Evolutionary conservation across 1,139 yeast genomes (phyloP), one percentile per base, ranked within the genome.

Genomic region (Hansenula anomala): DNA sequence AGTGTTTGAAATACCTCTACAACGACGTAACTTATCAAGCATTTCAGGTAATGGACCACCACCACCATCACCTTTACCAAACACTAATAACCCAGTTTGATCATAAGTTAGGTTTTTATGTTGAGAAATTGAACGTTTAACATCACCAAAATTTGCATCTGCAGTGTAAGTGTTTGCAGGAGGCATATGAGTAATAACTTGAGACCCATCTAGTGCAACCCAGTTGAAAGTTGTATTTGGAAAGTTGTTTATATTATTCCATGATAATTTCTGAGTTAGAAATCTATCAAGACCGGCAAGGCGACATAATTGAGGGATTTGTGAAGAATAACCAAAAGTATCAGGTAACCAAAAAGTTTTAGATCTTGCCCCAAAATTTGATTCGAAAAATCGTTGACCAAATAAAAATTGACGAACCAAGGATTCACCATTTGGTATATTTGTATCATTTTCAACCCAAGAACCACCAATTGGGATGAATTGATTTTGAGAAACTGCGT

Each of bases 401-500:
- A 85, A 75, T 40, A 90, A 67, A 55, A 90, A 87, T 58, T 92
- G 98, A 49, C 97, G 77, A 19, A 81, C 79, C 45, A 92, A 69
- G 1, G 96, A 83, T 61, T 92, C 98, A 36, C 97, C 97, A 48
- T 78, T 71, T 14, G 97, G 97, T 65, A 92, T 73, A 60, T 92
- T 92, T 15, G 97, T 90, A 60, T 92, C 98, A 59, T 88, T 85
- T 62, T 92, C 98, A 35, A 92, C 97, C 97, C 97, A 92, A 0
- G 96, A 80, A 4, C 97, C 97, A 40, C 98, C 98, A 48, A 92
- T 75, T 13, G 96, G 95, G 37, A 88, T 71, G 56, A 90, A 92
- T 50, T 85, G 82, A 39, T 86, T 86, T 28, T 78, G 75, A 38
- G 75, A 67, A 38, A 82, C 82, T 43, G 87, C 87, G 33, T 77